Conservation (phyloP, 768 basidiomycete species). For the Lactarius quietus region DNA sequence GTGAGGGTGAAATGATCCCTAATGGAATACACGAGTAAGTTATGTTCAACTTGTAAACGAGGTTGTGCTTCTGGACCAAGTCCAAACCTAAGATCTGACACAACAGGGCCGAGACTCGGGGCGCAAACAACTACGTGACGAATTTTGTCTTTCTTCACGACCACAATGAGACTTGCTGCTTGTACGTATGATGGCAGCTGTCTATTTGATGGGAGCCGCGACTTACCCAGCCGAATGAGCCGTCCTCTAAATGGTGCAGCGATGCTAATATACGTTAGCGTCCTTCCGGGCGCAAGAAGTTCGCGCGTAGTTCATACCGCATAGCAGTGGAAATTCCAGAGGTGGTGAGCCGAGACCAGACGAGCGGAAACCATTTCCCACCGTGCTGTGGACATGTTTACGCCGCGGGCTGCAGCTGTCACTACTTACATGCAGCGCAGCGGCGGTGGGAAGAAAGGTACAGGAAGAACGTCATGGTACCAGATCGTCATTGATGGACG, state of each 20-base stretch:
- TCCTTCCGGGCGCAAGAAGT: neutral
- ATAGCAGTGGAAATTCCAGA: slow-evolving; percentile 16
- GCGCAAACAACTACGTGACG: neutral
- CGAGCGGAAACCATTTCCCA: neutral
- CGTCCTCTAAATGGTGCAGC: neutral
- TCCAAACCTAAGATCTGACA: neutral
- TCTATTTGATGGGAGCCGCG: neutral
- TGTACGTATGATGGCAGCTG: neutral
- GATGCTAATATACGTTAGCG: neutral
- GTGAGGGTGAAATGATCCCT: neutral
- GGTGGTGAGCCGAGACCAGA: neutral
- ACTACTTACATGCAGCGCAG: neutral
- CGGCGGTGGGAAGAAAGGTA: slow-evolving; percentile 15
- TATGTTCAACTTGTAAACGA: too few relatives aligned
- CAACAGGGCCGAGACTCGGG: neutral
- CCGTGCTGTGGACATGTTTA: neutral
- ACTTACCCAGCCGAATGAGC: neutral
- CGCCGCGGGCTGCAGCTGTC: neutral
- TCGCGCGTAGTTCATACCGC: slow-evolving; percentile 5
- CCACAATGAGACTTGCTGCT: neutral
- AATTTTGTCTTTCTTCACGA: neutral
- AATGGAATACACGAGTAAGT: too few relatives aligned
- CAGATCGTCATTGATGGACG: neutral
- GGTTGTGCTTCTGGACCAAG: neutral
- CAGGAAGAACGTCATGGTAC: slow-evolving; percentile 12